These are phyloP conservation scores for Croton setiger DNA, from an alignment of 441 rosid genomes.

Conservation along the genomic window DNA sequence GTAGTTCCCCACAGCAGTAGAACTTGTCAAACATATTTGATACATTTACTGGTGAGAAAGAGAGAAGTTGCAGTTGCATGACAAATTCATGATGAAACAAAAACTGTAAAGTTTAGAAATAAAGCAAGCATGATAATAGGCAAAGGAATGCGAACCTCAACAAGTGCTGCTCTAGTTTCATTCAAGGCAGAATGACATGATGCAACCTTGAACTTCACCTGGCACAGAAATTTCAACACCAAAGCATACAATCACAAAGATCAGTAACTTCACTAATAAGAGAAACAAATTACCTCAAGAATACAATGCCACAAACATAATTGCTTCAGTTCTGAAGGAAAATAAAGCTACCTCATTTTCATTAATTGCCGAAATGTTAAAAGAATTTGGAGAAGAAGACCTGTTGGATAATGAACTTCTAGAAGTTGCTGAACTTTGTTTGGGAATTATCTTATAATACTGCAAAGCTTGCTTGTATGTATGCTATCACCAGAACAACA, in stretches of 20 bases:
- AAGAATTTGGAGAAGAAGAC: slow-evolving; percentile 85
- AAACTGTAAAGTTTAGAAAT: neutral
- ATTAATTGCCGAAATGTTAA: slow-evolving; percentile 55
- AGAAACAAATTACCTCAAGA: neutral
- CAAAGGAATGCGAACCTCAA: slow-evolving; percentile 49
- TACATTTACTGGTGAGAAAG: neutral
- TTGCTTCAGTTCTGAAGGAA: neutral
- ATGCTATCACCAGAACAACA: slow-evolving; percentile 39
- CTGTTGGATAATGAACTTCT: slow-evolving; percentile 72
- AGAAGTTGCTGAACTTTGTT: slow-evolving; percentile 61
- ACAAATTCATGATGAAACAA: neutral
- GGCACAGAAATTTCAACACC: slow-evolving; percentile 8
- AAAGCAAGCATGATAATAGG: neutral
- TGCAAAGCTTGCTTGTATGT: slow-evolving; percentile 85
- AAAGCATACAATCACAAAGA: neutral
- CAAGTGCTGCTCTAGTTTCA: slow-evolving; percentile 75
- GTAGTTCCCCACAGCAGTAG: neutral
- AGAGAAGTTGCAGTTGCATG: neutral
- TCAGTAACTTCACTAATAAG: neutral
- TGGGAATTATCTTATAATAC: slow-evolving; percentile 63
- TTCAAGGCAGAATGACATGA: slow-evolving; percentile 71
- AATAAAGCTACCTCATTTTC: slow-evolving; percentile 70
- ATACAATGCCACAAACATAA: neutral
- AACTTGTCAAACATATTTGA: neutral
- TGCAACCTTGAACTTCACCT: slow-evolving; percentile 96